phyloP scores from a whole-genome alignment of 2,329 filamentous ascomycete genomes.

The Didymella lethalis region DNA sequence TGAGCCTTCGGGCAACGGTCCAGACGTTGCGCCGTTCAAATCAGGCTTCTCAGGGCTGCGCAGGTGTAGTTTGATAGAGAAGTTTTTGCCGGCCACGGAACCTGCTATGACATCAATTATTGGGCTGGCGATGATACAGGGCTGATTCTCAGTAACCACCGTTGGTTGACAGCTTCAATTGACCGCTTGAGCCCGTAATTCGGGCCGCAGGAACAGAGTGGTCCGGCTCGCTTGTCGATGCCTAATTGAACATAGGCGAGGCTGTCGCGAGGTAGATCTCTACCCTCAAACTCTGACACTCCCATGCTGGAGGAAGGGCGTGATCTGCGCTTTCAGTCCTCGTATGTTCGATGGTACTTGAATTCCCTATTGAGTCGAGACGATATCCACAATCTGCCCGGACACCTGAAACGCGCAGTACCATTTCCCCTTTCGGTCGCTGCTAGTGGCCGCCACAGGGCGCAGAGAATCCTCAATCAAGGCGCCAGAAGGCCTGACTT shows the following conservation, averaged over 20 bases:
- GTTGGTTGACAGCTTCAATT: constrained; percentile 4
- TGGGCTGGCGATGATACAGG: constrained; percentile 1
- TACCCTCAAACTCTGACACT: neutral
- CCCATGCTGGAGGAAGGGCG: constrained; percentile 7
- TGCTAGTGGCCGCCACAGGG: neutral
- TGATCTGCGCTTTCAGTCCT: constrained; percentile 4
- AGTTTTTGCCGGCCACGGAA: neutral
- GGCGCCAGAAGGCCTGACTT: neutral
- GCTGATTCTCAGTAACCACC: constrained; percentile 4
- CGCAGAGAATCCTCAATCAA: too few species aligned
- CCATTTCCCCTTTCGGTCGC: neutral
- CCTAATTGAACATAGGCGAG: constrained; percentile 13
- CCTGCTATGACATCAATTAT: neutral
- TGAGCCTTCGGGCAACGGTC: neutral
- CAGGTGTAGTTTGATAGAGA: neutral
- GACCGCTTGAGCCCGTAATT: constrained; percentile 15
- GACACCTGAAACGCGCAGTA: neutral
- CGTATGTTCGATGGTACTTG: constrained; percentile 1
- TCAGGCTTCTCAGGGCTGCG: neutral
- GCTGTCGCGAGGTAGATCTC: constrained; percentile 13
- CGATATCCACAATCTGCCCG: neutral
- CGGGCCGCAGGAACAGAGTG: constrained; percentile 12
- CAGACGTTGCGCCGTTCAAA: neutral
- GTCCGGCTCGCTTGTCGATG: constrained; percentile 16
- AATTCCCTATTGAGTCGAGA: neutral